Evolutionary conservation across 2,329 filamentous ascomycete species (phyloP).

Genomic region (Pochonia chlamydosporia): DNA sequence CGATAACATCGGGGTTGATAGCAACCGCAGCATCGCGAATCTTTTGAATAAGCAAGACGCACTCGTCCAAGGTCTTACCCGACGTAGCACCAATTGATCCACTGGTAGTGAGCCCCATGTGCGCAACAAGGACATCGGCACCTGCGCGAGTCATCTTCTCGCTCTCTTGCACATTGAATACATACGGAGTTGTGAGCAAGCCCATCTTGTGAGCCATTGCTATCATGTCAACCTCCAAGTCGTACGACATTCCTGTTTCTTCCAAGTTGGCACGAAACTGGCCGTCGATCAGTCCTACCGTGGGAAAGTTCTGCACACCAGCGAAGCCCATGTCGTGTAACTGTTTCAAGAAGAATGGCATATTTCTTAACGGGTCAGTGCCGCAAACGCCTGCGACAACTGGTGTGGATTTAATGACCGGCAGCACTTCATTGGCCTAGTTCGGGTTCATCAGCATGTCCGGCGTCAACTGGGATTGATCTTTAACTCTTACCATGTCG

Average conservation of each 20-base stretch:
- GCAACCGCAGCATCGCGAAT: slow-evolving; percentile 56
- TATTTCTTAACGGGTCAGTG: slow-evolving; percentile 63
- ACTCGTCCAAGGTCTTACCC: slow-evolving; percentile 58
- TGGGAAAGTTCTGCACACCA: slow-evolving; percentile 70
- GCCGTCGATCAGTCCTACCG: slow-evolving; percentile 65
- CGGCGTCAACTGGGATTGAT: not conserved
- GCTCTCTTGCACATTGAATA: slow-evolving; percentile 58
- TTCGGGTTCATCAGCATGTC: not conserved
- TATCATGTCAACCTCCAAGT: slow-evolving; percentile 62
- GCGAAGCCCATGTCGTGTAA: slow-evolving; percentile 59
- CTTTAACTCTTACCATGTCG: slow-evolving; percentile 54
- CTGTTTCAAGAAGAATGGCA: slow-evolving; percentile 53
- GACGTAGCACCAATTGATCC: slow-evolving; percentile 59
- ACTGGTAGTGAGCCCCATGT: slow-evolving; percentile 62
- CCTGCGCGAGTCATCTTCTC: slow-evolving; percentile 57
- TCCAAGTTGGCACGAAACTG: slow-evolving; percentile 62
- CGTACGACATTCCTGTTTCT: slow-evolving; percentile 67
- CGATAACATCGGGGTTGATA: slow-evolving; percentile 46
- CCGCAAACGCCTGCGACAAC: slow-evolving; percentile 67
- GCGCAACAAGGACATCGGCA: slow-evolving; percentile 61
- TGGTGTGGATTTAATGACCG: slow-evolving; percentile 56
- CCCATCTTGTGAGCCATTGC: slow-evolving; percentile 51
- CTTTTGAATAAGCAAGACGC: slow-evolving; percentile 53
- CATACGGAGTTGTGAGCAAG: slow-evolving; percentile 64
- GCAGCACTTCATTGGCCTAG: slow-evolving; percentile 59